Conservation (phyloP, 305 asterid genomes). For the Solanum aculeatissimum region DNA sequence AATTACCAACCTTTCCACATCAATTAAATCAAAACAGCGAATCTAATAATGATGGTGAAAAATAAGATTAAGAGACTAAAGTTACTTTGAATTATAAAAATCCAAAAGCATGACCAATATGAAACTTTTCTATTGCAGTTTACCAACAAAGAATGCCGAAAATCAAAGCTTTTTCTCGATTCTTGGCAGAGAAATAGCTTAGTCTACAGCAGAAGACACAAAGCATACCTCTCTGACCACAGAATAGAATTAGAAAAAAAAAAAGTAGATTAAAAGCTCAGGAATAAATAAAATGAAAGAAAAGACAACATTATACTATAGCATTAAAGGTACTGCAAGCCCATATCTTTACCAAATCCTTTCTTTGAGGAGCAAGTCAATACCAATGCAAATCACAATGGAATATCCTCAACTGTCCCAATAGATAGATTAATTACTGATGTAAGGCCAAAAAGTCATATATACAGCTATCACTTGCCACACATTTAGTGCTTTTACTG, state of each 20-base stretch:
- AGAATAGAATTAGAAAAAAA: not conserved
- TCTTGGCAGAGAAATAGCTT: not conserved
- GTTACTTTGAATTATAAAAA: not conserved
- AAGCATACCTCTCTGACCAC: not conserved
- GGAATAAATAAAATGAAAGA: not conserved
- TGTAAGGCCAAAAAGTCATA: not conserved
- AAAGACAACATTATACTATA: not conserved
- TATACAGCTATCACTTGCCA: not conserved
- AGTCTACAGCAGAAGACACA: not conserved
- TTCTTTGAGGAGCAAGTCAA: not conserved
- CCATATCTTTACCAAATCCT: not conserved
- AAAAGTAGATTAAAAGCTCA: not conserved
- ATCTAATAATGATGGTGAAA: not conserved
- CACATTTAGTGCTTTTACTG: too few species aligned
- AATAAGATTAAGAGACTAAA: not conserved
- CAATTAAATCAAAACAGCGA: not conserved
- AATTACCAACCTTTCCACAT: conserved; percentile 2
- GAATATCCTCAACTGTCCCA: not conserved
- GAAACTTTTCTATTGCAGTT: not conserved
- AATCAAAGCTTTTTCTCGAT: not conserved
- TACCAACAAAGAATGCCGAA: not conserved
- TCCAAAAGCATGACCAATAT: not conserved
- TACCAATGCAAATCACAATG: not conserved
- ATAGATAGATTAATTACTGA: not conserved
- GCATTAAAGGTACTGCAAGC: not conserved